phyloP scores from a whole-genome alignment of 129 eudicot genomes.

The Helianthus tuberosus region DNA sequence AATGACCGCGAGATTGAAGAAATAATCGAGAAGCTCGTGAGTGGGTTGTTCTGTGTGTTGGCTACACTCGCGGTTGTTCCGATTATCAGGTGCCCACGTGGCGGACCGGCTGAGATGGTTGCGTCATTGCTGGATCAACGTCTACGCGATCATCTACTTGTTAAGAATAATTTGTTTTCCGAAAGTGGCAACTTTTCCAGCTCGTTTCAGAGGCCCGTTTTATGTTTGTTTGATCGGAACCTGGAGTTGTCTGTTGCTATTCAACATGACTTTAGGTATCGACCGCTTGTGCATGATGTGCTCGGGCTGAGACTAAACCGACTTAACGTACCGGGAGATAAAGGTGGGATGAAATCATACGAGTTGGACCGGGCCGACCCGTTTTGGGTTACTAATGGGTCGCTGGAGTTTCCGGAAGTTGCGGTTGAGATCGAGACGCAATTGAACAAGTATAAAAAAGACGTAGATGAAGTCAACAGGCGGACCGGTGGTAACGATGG shows the following conservation, averaged over 20 bases:
- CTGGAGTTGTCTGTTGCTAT: slow-evolving; percentile 88
- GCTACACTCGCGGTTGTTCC: slow-evolving; percentile 95
- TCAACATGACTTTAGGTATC: slow-evolving; percentile 92
- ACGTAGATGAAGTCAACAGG: slow-evolving; percentile 88
- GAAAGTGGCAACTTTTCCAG: slow-evolving; percentile 72
- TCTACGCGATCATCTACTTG: slow-evolving; percentile 82
- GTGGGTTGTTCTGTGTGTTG: slow-evolving; percentile 89
- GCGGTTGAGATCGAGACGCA: slow-evolving; percentile 93
- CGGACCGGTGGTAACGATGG: slow-evolving; percentile 81
- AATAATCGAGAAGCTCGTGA: slow-evolving; percentile 74
- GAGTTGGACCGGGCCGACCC: slow-evolving; percentile 82
- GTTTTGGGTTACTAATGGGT: slow-evolving; percentile 86
- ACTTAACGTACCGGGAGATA: slow-evolving; percentile 78
- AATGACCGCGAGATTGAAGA: slow-evolving; percentile 89
- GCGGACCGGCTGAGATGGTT: slow-evolving; percentile 98
- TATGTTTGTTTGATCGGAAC: slow-evolving; percentile 86
- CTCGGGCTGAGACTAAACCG: slow-evolving; percentile 88
- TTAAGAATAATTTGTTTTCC: slow-evolving; percentile 79
- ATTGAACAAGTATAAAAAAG: slow-evolving; percentile 77
- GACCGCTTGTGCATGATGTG: slow-evolving; percentile 93
- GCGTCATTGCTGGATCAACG: slow-evolving; percentile 86
- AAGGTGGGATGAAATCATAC: slow-evolving; percentile 78
- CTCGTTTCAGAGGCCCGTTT: slow-evolving; percentile 76
- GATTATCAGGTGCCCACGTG: slow-evolving; percentile 75
- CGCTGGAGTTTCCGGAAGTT: slow-evolving; percentile 90